Conservation (phyloP, 331 rosid genomes). For the Malus hybrid region DNA sequence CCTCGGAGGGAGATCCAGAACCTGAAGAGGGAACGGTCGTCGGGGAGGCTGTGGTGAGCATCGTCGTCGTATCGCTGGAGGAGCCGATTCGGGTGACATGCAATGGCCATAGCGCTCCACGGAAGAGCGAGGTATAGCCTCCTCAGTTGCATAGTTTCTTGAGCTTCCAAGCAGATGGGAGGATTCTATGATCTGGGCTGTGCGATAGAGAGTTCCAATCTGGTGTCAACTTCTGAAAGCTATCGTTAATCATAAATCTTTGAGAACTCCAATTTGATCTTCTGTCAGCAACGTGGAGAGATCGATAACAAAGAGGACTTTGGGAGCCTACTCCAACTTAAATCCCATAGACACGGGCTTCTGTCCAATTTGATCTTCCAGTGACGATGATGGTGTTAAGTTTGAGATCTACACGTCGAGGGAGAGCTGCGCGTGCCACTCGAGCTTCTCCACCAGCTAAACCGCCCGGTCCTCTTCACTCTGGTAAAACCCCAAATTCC, state of each 20-base stretch:
- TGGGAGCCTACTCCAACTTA: no score
- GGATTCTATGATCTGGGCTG: conserved; percentile 34
- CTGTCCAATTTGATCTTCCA: no score
- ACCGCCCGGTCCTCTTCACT: conserved; percentile 63
- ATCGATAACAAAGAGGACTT: neutral
- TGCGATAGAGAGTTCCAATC: conserved; percentile 35
- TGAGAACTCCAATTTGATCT: neutral
- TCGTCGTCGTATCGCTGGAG: no score
- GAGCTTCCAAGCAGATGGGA: conserved; percentile 16
- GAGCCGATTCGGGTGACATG: no score
- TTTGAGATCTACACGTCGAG: conserved; percentile 33
- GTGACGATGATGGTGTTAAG: no score
- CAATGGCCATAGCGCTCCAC: no score
- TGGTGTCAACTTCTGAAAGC: conserved; percentile 43
- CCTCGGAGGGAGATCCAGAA: neutral
- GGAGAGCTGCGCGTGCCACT: conserved; percentile 90
- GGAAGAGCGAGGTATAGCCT: no score
- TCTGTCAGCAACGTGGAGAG: conserved; percentile 11
- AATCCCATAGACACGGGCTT: no score
- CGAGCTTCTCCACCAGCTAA: conserved; percentile 63
- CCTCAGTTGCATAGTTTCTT: no score
- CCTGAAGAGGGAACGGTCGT: neutral
- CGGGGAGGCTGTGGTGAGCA: neutral
- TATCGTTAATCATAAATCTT: conserved; percentile 25
- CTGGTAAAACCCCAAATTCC: conserved; percentile 65